phyloP scores from a whole-genome alignment of 805 yeast species.

The Candida odintsovae region DNA sequence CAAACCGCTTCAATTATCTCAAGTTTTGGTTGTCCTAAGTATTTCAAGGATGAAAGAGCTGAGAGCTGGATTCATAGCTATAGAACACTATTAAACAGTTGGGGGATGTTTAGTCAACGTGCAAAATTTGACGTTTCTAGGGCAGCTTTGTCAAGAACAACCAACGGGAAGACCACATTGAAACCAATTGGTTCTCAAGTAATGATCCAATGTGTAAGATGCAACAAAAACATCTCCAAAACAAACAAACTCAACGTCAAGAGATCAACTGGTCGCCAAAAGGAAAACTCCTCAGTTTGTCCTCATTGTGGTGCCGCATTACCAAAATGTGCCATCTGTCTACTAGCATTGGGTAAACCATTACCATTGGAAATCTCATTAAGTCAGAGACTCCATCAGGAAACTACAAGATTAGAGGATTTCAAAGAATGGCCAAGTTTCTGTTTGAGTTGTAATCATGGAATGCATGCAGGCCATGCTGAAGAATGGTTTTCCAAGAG shows the following conservation, averaged over 20 bases:
- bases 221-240: slow-evolving; percentile 66
- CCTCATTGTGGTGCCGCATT: slow-evolving; percentile 84
- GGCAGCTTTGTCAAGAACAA: slow-evolving; percentile 52
- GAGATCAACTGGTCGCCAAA: slow-evolving; percentile 4
- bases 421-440: slow-evolving; percentile 86
- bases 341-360: slow-evolving; percentile 70
- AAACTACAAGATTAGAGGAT: slow-evolving; percentile 18
- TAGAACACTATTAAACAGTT: slow-evolving; percentile 62
- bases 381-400: slow-evolving; percentile 4
- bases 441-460: slow-evolving; percentile 88
- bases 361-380: slow-evolving; percentile 31
- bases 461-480: slow-evolving; percentile 93
- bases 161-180: slow-evolving; percentile 41
- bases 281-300: slow-evolving; percentile 34
- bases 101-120: slow-evolving; percentile 72
- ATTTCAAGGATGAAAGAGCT: slow-evolving; percentile 66
- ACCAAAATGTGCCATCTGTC: slow-evolving; percentile 88
- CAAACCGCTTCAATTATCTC: slow-evolving; percentile 86
- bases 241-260: slow-evolving; percentile 14
- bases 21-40: slow-evolving; percentile 78
- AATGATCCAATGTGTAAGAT: slow-evolving; percentile 71
- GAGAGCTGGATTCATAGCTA: slow-evolving; percentile 76
- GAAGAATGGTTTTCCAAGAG: slow-evolving; percentile 93
- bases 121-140: slow-evolving; percentile 84
- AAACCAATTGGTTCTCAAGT: slow-evolving; percentile 65